Evolutionary conservation across 75 land plant species (phyloP), one percentile per base, ranked within the genome.

Genomic region (Pinus taeda): DNA sequence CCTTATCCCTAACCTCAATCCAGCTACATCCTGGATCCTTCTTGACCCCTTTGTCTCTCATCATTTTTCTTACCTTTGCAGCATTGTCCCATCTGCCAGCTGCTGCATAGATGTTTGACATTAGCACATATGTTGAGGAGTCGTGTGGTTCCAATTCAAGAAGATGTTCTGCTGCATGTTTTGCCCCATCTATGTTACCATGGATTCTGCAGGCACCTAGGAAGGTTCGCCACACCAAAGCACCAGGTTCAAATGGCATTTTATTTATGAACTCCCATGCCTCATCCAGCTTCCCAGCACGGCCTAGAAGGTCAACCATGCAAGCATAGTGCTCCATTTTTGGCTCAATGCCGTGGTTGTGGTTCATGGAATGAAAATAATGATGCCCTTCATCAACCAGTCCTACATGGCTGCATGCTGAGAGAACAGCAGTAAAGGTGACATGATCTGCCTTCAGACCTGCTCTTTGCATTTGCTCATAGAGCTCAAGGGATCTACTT

Each of bases 141-240:
- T 65, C 64, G 11, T 66, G 37, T 21, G 63, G 57, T 9, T 49
- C 55, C 55, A 49, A 49, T 9, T 9, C 55, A 49, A 49, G 55
- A 49, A 49, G 55, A 49, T 9, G 12, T 49, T 49, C 55, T 9
- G 49, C 64, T 21, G 77, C 80, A 14, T 82, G 71, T 64, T 76
- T 75, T 6, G 74, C 90, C 39, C 85, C 65, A 15, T 78, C 76
- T 4, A 80, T 39, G 59, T 85, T 82, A 30, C 79, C 75, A 65
- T 85, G 79, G 21, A 80, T 76, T 79, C 83, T 78, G 61, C 85
- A 86, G 9, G 84, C 84, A 30, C 81, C 88, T 58, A 86, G 82
- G 77, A 89, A 64, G 18, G 88, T 83, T 55, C 83, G 83, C 88
- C 88, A 87, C 11, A 87, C 84, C 21, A 66, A 81, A 82, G 13